Percentiles rank a stretch among this genome's conserved stretches.
Evolutionary conservation across 2,329 filamentous ascomycete genomes (phyloP).

Genomic region (Rutstroemia sp.): DNA sequence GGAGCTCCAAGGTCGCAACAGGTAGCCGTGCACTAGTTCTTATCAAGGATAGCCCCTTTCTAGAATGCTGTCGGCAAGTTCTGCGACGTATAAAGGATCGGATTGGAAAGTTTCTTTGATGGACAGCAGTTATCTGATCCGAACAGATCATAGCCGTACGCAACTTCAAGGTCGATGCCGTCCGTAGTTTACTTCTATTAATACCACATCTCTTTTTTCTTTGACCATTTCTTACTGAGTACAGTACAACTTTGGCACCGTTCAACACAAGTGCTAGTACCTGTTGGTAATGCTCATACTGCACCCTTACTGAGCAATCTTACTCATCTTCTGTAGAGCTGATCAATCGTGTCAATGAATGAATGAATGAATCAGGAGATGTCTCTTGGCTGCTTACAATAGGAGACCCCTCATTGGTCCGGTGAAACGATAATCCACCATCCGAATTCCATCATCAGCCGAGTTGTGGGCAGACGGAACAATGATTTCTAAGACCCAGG

Average conservation of each 20-base stretch:
- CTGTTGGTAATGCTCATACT: background rate
- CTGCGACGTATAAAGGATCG: background rate
- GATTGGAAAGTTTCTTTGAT: background rate
- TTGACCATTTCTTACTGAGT: background rate
- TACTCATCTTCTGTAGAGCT: background rate
- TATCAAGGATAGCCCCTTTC: background rate
- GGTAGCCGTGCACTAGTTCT: background rate
- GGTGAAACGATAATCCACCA: background rate
- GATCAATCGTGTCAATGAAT: background rate
- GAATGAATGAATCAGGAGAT: background rate
- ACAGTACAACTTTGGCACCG: too few species aligned
- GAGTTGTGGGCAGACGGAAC: constrained; percentile 1
- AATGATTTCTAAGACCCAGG: constrained; percentile 7
- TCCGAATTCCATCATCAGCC: background rate
- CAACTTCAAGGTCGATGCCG: too few species aligned
- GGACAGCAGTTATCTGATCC: background rate
- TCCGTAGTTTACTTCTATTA: too few species aligned
- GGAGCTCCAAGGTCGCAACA: background rate
- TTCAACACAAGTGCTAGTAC: background rate
- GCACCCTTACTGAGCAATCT: background rate
- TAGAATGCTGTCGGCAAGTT: background rate
- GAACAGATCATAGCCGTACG: too few species aligned
- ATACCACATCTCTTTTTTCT: background rate
- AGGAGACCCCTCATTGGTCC: background rate
- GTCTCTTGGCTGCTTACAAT: constrained; percentile 7